Base-by-base conservation (phyloP, 352 stramenopile species). In the Aphanomyces stellatus region DNA sequence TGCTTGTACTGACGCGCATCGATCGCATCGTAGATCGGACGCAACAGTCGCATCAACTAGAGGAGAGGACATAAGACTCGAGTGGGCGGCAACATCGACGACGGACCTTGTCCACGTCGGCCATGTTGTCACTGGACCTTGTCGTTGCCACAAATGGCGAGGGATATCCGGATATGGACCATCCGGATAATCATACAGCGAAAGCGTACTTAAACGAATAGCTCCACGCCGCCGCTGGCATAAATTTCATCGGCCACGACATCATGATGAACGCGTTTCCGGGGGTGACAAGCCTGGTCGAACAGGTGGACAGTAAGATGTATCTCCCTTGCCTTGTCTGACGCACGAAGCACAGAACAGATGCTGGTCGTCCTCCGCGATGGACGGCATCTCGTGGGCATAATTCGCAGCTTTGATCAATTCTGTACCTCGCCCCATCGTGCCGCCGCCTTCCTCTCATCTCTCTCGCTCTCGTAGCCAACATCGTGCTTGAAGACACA, bases 401-500 rank as follows among this genome's bases (percentile, higher is more conserved):
- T 85, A 49, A 72, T 93, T 24, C 85, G 84, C n/a, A 93, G 85
- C 69, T 93, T 95, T 55, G 85, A 95, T 64, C 84, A 93, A 62
- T 93, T 81, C 67, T 94, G 86, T 94, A 75, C 62, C 82, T 79
- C 1, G 8, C 5, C 15, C 11, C 6, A 34, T 51, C n/a, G 37
- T 4, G 31, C 6, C 2, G 65, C 41, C 56, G 8, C 27, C n/a
- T 22, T 8, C 15, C 28, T 7, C 25, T 51, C 22, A 41, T 41
- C 11, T 24, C 56, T 37, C 27, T 40, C 22, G 25, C 17, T 40
- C 63, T 40, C 37, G 15, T 66, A 94, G 86, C 87, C 27, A 99
- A 99, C 74, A 96, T 99, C 71, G 95, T 99, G 55, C 74, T 99
- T 25, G 88, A 98, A 74, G 91, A 98, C 72, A 98, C 94, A 56